phyloP scores from a whole-genome alignment of 176 grass and related monocot species.

The Oryza brachyantha region DNA sequence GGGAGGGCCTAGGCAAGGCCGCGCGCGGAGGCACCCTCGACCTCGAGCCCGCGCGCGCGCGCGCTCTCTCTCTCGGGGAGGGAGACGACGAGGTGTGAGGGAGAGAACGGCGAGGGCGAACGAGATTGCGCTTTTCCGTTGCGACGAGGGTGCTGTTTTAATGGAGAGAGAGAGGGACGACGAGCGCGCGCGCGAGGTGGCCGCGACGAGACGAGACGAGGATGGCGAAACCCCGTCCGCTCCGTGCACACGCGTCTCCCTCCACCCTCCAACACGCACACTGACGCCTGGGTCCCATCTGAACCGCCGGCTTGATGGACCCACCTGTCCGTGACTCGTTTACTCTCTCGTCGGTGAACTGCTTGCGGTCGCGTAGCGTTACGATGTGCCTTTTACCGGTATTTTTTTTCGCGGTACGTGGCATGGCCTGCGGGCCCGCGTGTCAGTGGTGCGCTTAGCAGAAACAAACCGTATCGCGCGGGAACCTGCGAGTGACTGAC shows the following conservation, averaged over 20 bases:
- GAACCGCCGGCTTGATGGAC: not conserved
- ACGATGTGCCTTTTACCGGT: not conserved
- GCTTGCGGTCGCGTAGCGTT: not conserved
- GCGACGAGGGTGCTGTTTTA: slow-evolving; percentile 34
- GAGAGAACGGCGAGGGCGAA: not conserved
- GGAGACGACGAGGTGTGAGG: too few species aligned
- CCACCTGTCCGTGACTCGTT: not conserved
- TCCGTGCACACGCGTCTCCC: not conserved
- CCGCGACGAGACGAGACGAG: not conserved
- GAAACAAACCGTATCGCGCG: not conserved
- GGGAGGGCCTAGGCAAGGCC: too few species aligned
- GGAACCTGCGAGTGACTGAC: not conserved
- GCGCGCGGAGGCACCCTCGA: too few species aligned
- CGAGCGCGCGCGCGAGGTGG: too few species aligned
- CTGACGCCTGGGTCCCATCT: not conserved
- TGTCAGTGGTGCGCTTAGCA: not conserved
- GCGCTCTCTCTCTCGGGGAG: not conserved
- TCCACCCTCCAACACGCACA: fast-evolving
- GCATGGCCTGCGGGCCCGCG: not conserved
- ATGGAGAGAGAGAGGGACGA: slow-evolving; percentile 28
- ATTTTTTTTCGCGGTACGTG: not conserved
- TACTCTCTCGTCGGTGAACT: not conserved
- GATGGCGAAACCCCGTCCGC: not conserved
- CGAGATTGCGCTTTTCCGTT: slow-evolving; percentile 25
- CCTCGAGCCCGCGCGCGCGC: too few species aligned